Conservation (phyloP, 768 basidiomycete genomes). For the Jaapia argillacea region DNA sequence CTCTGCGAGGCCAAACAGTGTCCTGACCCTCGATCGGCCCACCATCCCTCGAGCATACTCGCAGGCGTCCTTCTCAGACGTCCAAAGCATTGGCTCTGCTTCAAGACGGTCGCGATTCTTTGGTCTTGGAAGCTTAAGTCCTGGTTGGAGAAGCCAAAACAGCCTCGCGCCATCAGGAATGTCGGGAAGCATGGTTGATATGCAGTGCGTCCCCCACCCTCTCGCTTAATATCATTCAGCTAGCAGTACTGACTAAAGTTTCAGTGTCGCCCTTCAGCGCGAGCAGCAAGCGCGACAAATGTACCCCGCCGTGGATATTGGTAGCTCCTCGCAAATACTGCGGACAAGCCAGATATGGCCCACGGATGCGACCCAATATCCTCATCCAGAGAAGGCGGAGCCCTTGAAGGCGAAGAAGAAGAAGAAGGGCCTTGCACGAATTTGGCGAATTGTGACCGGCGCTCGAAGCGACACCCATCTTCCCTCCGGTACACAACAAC, state of each 20-base stretch:
- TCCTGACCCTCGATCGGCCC: conserved; percentile 34
- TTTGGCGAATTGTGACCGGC: conserved; percentile 73
- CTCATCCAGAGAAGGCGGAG: conserved; percentile 11
- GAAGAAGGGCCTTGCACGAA: conserved; percentile 66
- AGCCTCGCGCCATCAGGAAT: conserved; percentile 75
- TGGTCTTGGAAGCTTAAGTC: conserved; percentile 59
- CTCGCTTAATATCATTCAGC: too few relatives aligned
- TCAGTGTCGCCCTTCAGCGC: conserved; percentile 69
- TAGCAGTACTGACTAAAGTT: too few relatives aligned
- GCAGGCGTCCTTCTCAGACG: conserved; percentile 73
- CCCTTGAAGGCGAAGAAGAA: conserved; percentile 60
- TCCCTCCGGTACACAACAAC: conserved; percentile 23
- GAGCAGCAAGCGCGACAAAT: conserved; percentile 25
- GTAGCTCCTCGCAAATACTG: conserved; percentile 18
- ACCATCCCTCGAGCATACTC: conserved; percentile 62
- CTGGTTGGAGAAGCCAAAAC: conserved; percentile 71
- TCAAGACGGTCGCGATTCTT: conserved; percentile 72
- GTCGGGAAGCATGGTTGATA: conserved; percentile 85
- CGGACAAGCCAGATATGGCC: conserved; percentile 15
- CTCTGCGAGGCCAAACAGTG: conserved; percentile 33
- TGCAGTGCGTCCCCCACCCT: conserved; percentile 90
- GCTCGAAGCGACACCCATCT: conserved; percentile 27
- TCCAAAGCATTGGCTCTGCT: conserved; percentile 58
- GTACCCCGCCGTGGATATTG: conserved; percentile 13
- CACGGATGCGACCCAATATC: conserved; percentile 1